phyloP scores from a whole-genome alignment of 805 yeast species.

The Teunomyces cretensis region DNA sequence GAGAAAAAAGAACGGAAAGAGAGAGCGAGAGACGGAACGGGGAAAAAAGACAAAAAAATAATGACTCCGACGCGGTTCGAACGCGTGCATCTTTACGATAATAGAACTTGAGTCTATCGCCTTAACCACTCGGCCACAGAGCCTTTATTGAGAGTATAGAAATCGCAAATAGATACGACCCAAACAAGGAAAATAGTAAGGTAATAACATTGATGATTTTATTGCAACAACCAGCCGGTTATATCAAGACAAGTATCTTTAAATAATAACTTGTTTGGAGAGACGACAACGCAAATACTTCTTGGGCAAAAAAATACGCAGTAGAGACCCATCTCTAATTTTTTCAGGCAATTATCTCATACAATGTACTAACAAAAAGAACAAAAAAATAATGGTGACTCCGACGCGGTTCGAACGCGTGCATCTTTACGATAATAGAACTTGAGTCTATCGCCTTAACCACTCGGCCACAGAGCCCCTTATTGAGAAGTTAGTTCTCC shows the following conservation, averaged over 20 bases:
- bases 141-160: not conserved
- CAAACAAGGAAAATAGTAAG: too few species aligned
- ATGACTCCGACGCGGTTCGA: constrained; percentile 5
- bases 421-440: not conserved
- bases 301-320: too few species aligned
- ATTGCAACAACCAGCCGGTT: too few species aligned
- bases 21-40: not conserved
- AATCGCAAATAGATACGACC: not conserved
- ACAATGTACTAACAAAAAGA: too few species aligned
- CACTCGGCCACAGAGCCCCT: not conserved
- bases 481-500: too few species aligned
- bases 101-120: constrained; percentile 4
- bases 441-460: not conserved
- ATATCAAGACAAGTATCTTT: too few species aligned
- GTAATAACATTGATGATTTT: too few species aligned
- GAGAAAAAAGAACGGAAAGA: not conserved
- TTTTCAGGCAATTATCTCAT: too few species aligned
- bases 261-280: too few species aligned
- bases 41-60: not conserved
- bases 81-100: constrained; percentile 5
- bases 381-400: too few species aligned
- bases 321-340: too few species aligned
- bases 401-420: not conserved
- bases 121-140: constrained; percentile 6
- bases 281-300: too few species aligned